Evolutionary conservation across 257 asterid genomes (phyloP).

Genomic region (Galeopsis tetrahit): DNA sequence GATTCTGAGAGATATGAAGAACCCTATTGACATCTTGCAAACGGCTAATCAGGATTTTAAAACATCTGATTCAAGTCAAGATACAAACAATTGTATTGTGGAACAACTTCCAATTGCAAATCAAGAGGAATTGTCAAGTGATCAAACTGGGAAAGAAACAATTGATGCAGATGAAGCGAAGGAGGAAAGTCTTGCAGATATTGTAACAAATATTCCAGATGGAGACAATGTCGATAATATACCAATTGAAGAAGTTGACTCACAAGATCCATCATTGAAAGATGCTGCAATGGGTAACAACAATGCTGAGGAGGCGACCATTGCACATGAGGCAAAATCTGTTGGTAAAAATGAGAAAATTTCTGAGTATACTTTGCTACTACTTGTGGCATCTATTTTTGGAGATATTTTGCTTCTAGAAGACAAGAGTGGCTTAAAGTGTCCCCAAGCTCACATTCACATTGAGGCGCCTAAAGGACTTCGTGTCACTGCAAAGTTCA

Average conservation of each 20-base stretch:
- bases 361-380: constrained; percentile 44
- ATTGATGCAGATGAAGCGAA: constrained; percentile 27
- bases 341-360: constrained; percentile 20
- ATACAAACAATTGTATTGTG: neutral
- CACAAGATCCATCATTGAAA: constrained; percentile 21
- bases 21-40: constrained; percentile 22
- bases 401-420: constrained; percentile 71
- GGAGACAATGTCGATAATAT: constrained; percentile 23
- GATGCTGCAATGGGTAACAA: constrained; percentile 14
- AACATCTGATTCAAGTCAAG: constrained; percentile 32
- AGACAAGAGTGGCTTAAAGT: constrained; percentile 56
- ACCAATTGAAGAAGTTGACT: constrained; percentile 22
- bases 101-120: constrained; percentile 32
- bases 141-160: constrained; percentile 23
- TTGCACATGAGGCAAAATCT: constrained; percentile 2
- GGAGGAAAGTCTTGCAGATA: constrained; percentile 27
- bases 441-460: constrained; percentile 72
- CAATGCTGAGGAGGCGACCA: constrained; percentile 21
- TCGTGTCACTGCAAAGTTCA: constrained; percentile 55
- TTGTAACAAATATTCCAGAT: constrained; percentile 12
- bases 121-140: constrained; percentile 31
- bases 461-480: constrained; percentile 66
- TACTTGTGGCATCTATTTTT: constrained; percentile 82
- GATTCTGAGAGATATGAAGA: constrained; percentile 12
- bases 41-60: constrained; percentile 28